Percentiles rank a stretch among this genome's conserved stretches.
Evolutionary conservation across 129 eudicot genomes (phyloP).

Genomic region (Scalesia atractyloides): DNA sequence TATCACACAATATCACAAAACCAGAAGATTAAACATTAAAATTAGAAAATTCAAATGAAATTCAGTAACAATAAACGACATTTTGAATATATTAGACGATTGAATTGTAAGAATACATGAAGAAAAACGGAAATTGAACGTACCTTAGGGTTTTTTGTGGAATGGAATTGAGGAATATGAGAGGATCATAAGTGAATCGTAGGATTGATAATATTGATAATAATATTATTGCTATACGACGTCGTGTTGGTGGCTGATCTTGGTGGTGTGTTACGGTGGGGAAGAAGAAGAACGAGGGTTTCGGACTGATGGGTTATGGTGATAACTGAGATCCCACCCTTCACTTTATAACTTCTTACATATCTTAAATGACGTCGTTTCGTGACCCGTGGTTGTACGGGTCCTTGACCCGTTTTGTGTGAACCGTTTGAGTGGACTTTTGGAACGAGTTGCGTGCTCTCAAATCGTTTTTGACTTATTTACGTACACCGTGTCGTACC

Average conservation of each 20-base stretch:
- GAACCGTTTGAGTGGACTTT: slow-evolving; percentile 3
- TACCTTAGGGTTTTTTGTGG: slow-evolving; percentile 38
- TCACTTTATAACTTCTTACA: slow-evolving; percentile 35
- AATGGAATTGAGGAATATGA: slow-evolving; percentile 26
- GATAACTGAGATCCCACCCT: slow-evolving; percentile 39
- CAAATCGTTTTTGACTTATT: too few species aligned
- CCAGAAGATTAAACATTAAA: neutral
- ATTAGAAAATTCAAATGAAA: slow-evolving; percentile 7
- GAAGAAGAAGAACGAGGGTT: slow-evolving; percentile 36
- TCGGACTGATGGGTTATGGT: slow-evolving; percentile 31
- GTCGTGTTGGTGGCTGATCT: neutral
- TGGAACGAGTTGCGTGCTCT: neutral
- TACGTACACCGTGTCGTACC: too few species aligned
- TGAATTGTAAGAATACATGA: slow-evolving; percentile 9
- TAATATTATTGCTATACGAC: neutral
- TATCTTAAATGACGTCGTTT: slow-evolving; percentile 22
- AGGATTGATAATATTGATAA: neutral
- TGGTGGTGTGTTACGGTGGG: neutral
- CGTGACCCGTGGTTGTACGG: neutral
- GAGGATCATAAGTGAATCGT: neutral
- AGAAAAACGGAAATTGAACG: slow-evolving; percentile 10
- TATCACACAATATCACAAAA: neutral
- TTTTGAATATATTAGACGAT: slow-evolving; percentile 13
- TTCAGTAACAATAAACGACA: slow-evolving; percentile 10
- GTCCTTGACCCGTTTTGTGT: slow-evolving; percentile 28